Evolutionary conservation across 768 basidiomycete species (phyloP), one percentile per base, ranked within the genome.

Genomic region (Mycena epipterygia): DNA sequence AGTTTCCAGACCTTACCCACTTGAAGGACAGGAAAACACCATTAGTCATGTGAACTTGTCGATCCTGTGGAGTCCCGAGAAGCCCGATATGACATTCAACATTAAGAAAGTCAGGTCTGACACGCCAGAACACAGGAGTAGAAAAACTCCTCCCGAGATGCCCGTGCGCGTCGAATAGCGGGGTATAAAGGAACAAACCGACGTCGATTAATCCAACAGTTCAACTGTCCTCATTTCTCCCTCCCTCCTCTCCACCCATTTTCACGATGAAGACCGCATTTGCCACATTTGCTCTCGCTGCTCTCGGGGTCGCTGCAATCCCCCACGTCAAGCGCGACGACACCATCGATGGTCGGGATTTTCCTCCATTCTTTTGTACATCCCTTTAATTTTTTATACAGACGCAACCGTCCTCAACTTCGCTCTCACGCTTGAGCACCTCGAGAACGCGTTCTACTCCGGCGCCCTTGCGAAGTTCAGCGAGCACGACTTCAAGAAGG

Each of bases 381-480:
- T 44, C 42, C 42, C 19, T 17, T 44, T 9, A 17, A 9, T 19
- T 21, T 5, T 56, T 27, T 63, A 14, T 19, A 25, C 53, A 76
- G 78, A 76, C 55, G 51, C 70, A n/a, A 76, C 70, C 3, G 67
- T 86, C 44, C 81, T 89, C 23, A 84, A 87, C 70, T 84, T 79
- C 49, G 84, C 86, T 0, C 79, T 88, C 57, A 83, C 82, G 11
- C 77, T 88, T 48, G 85, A 86, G 72, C 80, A 85, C 59, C 76
- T 89, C 32, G 83, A 84, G 68, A 80, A 77, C 64, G 78, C 84
- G 5, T 88, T 87, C 72, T 88, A 88, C 77, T 60, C 57, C 1
- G 68, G 71, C 3, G 82, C 76, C 0, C 83, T 91, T 23, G 77
- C 66, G 29, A 83, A 83, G 67, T 88, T 83, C 77, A 75, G 80